phyloP scores from a whole-genome alignment of 139 green algal genomes.

The Chlorella sp. region DNA sequence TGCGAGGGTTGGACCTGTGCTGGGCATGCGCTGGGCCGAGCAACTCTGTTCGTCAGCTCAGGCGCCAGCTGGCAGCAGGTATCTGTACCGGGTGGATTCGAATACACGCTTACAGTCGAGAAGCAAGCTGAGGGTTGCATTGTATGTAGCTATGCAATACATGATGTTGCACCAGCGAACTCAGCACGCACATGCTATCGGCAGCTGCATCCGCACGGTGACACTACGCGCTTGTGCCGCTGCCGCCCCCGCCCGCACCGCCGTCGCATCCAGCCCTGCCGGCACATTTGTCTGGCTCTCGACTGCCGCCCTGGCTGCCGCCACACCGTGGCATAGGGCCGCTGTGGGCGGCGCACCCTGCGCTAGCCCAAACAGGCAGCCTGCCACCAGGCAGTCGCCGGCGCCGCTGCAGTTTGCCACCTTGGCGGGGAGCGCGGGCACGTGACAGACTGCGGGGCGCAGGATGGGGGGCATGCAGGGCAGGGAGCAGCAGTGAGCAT shows the following conservation, averaged over 20 bases:
- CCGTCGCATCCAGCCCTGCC: not conserved
- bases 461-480: not conserved
- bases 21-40: no score
- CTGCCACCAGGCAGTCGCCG: slow-evolving; percentile 67
- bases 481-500: not conserved
- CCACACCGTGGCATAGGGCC: slow-evolving; percentile 21
- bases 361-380: slow-evolving; percentile 53
- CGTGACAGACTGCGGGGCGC: not conserved
- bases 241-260: not conserved
- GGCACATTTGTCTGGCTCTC: slow-evolving; percentile 32
- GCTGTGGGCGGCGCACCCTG: not conserved
- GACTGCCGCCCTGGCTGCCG: slow-evolving; percentile 13
- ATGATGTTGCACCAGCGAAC: not conserved
- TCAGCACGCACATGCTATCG: not conserved
- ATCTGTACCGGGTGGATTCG: no score
- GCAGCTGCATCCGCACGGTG: not conserved
- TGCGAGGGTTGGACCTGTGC: no score
- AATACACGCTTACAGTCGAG: no score
- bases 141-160: no score
- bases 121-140: no score
- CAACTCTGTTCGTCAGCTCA: no score
- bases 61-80: no score
- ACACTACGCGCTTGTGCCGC: not conserved
- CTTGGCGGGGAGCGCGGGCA: slow-evolving; percentile 51
- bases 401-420: slow-evolving; percentile 70